These are phyloP conservation scores for Eimeria necatrix DNA, from an alignment of 169 alveolate genomes.

Conservation along the genomic window DNA sequence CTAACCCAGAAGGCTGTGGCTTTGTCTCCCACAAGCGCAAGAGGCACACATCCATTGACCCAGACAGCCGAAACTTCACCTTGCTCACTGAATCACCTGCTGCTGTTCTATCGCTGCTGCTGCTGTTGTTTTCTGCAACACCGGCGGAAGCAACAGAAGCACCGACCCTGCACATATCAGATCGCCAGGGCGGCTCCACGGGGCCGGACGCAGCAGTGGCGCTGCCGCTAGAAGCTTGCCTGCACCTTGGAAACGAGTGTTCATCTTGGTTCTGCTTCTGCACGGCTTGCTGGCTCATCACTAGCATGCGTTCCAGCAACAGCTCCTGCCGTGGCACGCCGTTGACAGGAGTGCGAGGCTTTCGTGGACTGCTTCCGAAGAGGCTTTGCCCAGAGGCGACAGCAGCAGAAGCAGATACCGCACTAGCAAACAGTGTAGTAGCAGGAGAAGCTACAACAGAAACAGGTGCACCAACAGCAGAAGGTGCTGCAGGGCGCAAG, in stretches of 20 bases:
- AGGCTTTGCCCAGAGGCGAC: neutral
- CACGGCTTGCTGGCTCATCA: neutral
- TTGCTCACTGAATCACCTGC: neutral
- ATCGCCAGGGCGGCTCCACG: too few species aligned
- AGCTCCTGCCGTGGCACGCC: constrained; percentile 7
- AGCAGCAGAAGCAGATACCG: constrained; percentile 3
- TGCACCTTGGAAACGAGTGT: neutral
- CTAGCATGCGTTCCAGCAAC: constrained; percentile 2
- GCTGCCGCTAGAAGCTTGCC: neutral
- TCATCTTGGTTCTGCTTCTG: neutral
- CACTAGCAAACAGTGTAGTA: neutral
- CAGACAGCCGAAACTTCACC: neutral
- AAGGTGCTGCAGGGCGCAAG: neutral
- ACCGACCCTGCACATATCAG: too few species aligned
- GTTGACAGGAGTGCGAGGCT: neutral
- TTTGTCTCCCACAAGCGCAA: neutral
- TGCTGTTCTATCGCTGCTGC: constrained; percentile 4
- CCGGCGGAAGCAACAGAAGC: too few species aligned
- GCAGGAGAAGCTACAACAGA: neutral
- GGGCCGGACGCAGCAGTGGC: too few species aligned
- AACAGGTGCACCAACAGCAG: neutral
- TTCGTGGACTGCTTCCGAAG: neutral
- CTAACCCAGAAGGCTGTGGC: neutral
- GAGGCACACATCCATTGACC: neutral
- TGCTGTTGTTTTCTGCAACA: neutral